Conservation (phyloP, 176 grass and related monocot genomes). For the Pontederia paniculata region DNA sequence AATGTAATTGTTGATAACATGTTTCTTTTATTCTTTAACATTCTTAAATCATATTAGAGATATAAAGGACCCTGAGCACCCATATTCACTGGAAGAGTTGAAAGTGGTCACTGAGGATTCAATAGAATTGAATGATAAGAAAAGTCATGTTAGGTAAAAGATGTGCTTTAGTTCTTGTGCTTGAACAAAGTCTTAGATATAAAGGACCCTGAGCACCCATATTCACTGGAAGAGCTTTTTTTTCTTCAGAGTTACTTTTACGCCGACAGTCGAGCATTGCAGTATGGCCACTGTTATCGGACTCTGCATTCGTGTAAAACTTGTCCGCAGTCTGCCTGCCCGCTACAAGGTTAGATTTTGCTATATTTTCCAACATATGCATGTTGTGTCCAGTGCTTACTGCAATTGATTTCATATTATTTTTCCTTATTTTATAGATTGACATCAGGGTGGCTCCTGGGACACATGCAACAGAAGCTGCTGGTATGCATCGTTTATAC, state of each 20-base stretch:
- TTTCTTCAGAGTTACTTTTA: slow-evolving; percentile 74
- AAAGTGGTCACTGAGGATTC: slow-evolving; percentile 88
- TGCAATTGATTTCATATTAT: background rate
- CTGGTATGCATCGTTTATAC: slow-evolving; percentile 33
- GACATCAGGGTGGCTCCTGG: slow-evolving; percentile 83
- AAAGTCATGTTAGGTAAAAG: slow-evolving; percentile 59
- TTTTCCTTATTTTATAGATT: slow-evolving; percentile 32
- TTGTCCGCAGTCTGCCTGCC: slow-evolving; percentile 82
- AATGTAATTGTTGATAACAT: background rate
- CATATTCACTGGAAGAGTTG: slow-evolving; percentile 92
- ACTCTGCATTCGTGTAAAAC: slow-evolving; percentile 84
- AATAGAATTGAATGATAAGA: slow-evolving; percentile 52
- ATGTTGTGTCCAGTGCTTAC: background rate
- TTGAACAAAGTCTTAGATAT: background rate
- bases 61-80: slow-evolving; percentile 96
- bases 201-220: slow-evolving; percentile 55
- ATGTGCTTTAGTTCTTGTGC: background rate
- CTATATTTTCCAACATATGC: too few species aligned
- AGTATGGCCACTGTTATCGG: slow-evolving; percentile 98
- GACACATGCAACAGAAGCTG: slow-evolving; percentile 82
- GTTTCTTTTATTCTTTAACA: slow-evolving; percentile 28
- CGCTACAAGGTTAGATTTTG: slow-evolving; percentile 62
- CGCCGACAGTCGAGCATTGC: slow-evolving; percentile 96
- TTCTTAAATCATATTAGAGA: slow-evolving; percentile 95
- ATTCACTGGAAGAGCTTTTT: slow-evolving; percentile 57